Conservation (phyloP, 2,329 filamentous ascomycete genomes). For the Neoarthrinium moseri region DNA sequence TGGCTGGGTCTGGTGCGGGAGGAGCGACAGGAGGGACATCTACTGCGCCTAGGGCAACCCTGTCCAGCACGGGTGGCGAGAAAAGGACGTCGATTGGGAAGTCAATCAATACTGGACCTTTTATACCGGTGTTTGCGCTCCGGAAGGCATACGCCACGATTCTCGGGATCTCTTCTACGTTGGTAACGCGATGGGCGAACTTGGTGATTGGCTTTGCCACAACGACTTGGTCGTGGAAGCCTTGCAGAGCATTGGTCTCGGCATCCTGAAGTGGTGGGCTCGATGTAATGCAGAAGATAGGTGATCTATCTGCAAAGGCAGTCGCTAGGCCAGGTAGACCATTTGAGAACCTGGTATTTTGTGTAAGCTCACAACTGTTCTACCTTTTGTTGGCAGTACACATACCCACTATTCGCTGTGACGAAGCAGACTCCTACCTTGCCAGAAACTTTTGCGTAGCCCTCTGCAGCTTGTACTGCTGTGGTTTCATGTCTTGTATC, state of each 20-base stretch:
- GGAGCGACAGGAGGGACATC: slow-evolving; percentile 35
- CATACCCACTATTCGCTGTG: slow-evolving; percentile 45
- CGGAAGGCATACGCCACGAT: slow-evolving; percentile 40
- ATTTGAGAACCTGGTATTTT: slow-evolving; percentile 37
- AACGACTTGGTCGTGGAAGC: slow-evolving; percentile 44
- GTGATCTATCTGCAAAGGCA: slow-evolving; percentile 41
- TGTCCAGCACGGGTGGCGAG: slow-evolving; percentile 31
- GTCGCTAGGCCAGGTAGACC: slow-evolving; percentile 43
- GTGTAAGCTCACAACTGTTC: neutral
- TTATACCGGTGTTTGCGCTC: slow-evolving; percentile 35
- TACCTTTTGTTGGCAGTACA: neutral
- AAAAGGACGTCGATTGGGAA: slow-evolving; percentile 38
- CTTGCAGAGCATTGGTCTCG: slow-evolving; percentile 44
- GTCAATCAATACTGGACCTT: slow-evolving; percentile 36
- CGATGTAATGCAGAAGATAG: slow-evolving; percentile 42
- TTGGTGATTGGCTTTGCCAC: slow-evolving; percentile 41
- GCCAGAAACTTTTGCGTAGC: slow-evolving; percentile 40
- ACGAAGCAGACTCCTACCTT: slow-evolving; percentile 45
- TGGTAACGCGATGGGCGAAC: slow-evolving; percentile 42
- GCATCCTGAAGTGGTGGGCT: slow-evolving; percentile 41
- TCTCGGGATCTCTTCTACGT: slow-evolving; percentile 41
- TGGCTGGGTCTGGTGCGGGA: slow-evolving; percentile 31
- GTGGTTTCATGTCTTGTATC: slow-evolving; percentile 46
- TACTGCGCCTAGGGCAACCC: slow-evolving; percentile 39
- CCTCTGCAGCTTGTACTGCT: slow-evolving; percentile 45